phyloP scores from a whole-genome alignment of 2,329 filamentous ascomycete species.

The Aplosporella prunicola region DNA sequence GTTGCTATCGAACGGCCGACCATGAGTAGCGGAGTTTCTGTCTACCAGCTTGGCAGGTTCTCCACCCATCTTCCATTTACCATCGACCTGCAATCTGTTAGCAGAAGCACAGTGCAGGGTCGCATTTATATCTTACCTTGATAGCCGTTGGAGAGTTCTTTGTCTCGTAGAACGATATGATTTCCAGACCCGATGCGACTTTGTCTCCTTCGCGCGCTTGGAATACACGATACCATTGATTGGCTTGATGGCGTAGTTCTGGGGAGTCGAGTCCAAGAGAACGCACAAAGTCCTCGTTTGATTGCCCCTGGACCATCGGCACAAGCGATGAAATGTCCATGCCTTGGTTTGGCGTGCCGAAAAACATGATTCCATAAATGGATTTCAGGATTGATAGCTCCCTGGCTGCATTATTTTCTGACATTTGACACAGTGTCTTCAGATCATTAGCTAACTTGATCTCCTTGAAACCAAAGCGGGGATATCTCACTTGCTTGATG shows the following conservation, averaged over 20 bases:
- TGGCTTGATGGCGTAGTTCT: neutral
- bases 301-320: neutral
- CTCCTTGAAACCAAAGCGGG: too few relatives aligned
- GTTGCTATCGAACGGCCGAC: neutral
- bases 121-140: neutral
- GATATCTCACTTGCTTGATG: conserved; percentile 1
- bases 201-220: neutral
- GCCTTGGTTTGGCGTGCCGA: conserved; percentile 1
- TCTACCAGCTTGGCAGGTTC: neutral
- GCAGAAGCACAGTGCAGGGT: neutral
- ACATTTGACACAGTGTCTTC: neutral
- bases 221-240: neutral
- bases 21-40: neutral
- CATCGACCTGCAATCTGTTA: neutral
- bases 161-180: conserved; percentile 2
- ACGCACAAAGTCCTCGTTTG: neutral
- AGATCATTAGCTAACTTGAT: too few relatives aligned
- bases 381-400: neutral
- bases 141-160: neutral
- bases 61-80: neutral
- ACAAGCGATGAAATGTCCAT: neutral
- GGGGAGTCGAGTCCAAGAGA: neutral
- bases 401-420: neutral
- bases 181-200: neutral
- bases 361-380: neutral